Conservation (phyloP, 2,329 filamentous ascomycete genomes). For the Tolypocladium amazonense region DNA sequence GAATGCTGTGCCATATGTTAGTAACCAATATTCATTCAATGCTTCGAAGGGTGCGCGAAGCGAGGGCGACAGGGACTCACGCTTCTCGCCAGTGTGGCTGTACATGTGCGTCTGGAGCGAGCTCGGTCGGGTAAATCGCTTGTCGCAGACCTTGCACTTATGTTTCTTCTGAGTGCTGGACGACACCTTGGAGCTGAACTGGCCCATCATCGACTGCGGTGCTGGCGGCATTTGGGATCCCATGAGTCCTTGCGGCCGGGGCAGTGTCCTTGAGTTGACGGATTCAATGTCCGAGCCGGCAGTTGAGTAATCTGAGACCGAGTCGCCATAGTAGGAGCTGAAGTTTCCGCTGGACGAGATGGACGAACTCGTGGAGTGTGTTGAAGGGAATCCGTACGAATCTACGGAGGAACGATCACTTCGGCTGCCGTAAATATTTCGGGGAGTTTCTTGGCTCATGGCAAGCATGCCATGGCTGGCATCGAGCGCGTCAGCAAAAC, state of each 20-base stretch:
- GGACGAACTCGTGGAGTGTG: conserved; percentile 78
- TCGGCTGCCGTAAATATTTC: conserved; percentile 73
- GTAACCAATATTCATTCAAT: neutral
- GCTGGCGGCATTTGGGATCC: conserved; percentile 62
- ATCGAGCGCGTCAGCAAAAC: conserved; percentile 82
- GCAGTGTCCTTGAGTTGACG: conserved; percentile 70
- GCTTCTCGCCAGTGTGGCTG: conserved; percentile 96
- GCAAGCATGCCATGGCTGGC: conserved; percentile 91
- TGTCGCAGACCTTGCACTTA: conserved; percentile 98
- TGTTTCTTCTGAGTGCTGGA: conserved; percentile 98
- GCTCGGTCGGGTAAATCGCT: conserved; percentile 89
- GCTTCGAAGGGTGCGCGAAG: neutral
- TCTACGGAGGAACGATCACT: conserved; percentile 64
- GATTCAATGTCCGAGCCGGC: conserved; percentile 78
- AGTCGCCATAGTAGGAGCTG: conserved; percentile 74
- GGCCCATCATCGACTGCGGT: conserved; percentile 95
- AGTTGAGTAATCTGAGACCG: conserved; percentile 88
- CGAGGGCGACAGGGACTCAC: conserved; percentile 46
- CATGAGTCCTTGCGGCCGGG: conserved; percentile 58
- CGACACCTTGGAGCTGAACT: conserved; percentile 94
- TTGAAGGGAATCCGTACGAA: conserved; percentile 82
- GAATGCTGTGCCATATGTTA: conserved; percentile 53
- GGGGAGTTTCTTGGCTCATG: conserved; percentile 88
- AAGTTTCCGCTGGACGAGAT: conserved; percentile 79
- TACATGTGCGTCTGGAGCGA: conserved; percentile 98